Evolutionary conservation across 331 rosid species (phyloP).

Genomic region (Quercus lobata): DNA sequence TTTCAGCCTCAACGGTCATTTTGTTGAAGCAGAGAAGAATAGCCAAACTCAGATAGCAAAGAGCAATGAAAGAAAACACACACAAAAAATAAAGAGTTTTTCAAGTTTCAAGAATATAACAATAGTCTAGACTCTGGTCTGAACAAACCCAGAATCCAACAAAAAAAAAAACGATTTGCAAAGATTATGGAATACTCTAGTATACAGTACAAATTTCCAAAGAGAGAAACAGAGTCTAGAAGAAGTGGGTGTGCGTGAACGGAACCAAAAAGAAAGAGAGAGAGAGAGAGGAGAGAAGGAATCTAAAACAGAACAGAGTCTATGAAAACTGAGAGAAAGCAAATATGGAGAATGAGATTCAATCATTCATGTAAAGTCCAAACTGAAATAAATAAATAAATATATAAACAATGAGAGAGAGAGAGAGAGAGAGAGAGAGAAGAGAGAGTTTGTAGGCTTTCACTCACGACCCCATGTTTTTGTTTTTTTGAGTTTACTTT

Average conservation of each 20-base stretch:
- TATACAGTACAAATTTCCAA: not conserved
- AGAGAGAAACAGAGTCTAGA: constrained; percentile 2
- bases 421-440: too few relatives aligned
- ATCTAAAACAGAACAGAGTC: constrained; percentile 20
- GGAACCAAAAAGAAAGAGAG: too few relatives aligned
- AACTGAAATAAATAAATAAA: too few relatives aligned
- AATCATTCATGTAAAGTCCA: too few relatives aligned
- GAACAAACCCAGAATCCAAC: constrained; percentile 33
- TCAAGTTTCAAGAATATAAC: not conserved
- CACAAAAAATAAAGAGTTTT: too few relatives aligned
- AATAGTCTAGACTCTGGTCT: not conserved
- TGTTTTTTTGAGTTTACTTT: too few relatives aligned
- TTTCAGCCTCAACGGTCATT: constrained; percentile 44
- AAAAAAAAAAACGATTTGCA: constrained; percentile 12
- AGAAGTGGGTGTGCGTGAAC: too few relatives aligned
- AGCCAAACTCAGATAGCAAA: not conserved
- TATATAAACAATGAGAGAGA: too few relatives aligned
- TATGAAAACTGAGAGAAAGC: constrained; percentile 1
- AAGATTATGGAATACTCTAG: constrained; percentile 1
- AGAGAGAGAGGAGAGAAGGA: constrained; percentile 14
- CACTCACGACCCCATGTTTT: too few relatives aligned
- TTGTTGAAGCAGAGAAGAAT: not conserved
- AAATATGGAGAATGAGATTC: too few relatives aligned
- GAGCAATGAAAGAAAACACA: not conserved
- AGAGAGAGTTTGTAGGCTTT: too few relatives aligned